Evolutionary conservation across 2,329 filamentous ascomycete species (phyloP).

Genomic region (Nemania abortiva): DNA sequence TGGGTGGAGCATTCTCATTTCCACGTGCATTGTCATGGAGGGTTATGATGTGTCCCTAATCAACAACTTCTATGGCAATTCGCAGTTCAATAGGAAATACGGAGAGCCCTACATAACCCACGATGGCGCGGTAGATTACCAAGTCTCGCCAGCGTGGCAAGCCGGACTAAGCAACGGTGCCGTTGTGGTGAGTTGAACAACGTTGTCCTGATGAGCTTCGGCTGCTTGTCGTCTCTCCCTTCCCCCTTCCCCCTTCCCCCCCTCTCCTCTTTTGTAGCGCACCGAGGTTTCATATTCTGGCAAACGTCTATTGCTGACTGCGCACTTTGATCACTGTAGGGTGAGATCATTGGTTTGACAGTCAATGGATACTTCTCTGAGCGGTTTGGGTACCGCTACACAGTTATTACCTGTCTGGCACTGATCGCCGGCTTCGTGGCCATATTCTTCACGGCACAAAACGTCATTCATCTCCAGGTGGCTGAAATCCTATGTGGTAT

Average conservation of each 20-base stretch:
- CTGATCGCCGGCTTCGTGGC: conserved; percentile 69
- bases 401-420: conserved; percentile 69
- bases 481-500: conserved; percentile 74
- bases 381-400: conserved; percentile 75
- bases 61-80: conserved; percentile 79
- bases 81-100: conserved; percentile 70
- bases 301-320: conserved; percentile 15
- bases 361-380: conserved; percentile 75
- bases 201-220: not conserved
- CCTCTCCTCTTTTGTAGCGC: too few relatives aligned
- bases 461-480: conserved; percentile 68
- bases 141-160: conserved; percentile 73
- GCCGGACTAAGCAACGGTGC: conserved; percentile 68
- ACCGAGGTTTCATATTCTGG: not conserved
- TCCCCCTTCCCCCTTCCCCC: too few relatives aligned
- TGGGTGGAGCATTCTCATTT: conserved; percentile 85
- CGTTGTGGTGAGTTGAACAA: conserved; percentile 48
- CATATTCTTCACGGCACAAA: conserved; percentile 74
- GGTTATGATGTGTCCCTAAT: conserved; percentile 86
- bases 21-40: conserved; percentile 93
- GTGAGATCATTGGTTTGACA: conserved; percentile 75
- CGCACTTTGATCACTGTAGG: conserved; percentile 48
- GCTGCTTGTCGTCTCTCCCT: not conserved
- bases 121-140: conserved; percentile 58
- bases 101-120: conserved; percentile 57